phyloP scores from a whole-genome alignment of 1,284 basidiomycete species.

The Pterulicium gracile region DNA sequence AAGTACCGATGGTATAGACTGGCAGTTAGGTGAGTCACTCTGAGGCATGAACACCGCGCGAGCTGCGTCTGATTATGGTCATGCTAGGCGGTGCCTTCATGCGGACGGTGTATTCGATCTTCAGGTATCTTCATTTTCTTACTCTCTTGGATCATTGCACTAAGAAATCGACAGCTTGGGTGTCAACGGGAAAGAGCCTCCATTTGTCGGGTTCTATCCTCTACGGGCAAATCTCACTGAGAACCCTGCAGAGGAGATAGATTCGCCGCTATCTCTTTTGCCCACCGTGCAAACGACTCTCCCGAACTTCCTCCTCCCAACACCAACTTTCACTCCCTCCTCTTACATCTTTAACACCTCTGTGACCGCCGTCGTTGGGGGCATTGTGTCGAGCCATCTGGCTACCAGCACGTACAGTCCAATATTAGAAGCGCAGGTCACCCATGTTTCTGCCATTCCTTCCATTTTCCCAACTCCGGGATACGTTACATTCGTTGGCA shows the following conservation, averaged over 20 bases:
- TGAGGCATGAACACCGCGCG: too few relatives aligned
- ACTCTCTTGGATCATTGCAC: constrained; percentile 7
- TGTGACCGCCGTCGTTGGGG: constrained; percentile 38
- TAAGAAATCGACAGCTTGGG: constrained; percentile 42
- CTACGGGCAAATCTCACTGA: constrained; percentile 32
- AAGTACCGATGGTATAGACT: constrained; percentile 71
- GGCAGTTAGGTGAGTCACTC: constrained; percentile 70
- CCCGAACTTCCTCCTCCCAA: constrained; percentile 65
- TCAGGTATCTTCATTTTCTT: constrained; percentile 38
- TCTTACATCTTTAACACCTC: constrained; percentile 67
- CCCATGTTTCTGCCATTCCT: constrained; percentile 35
- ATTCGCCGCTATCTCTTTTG: constrained; percentile 50
- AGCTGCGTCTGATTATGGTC: too few relatives aligned
- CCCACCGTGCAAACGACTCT: constrained; percentile 56
- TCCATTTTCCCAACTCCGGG: constrained; percentile 30
- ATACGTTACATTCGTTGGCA: constrained; percentile 32
- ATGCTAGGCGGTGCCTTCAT: constrained; percentile 67
- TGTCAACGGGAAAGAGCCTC: constrained; percentile 59
- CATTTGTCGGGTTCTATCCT: constrained; percentile 64
- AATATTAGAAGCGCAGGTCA: constrained; percentile 27
- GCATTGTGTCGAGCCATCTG: constrained; percentile 45
- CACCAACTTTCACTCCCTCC: constrained; percentile 55
- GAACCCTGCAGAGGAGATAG: constrained; percentile 31
- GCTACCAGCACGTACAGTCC: constrained; percentile 61
- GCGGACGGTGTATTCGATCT: constrained; percentile 74